Evolutionary conservation across 140 eudicot species (phyloP).

Genomic region (Anethum foeniculum): DNA sequence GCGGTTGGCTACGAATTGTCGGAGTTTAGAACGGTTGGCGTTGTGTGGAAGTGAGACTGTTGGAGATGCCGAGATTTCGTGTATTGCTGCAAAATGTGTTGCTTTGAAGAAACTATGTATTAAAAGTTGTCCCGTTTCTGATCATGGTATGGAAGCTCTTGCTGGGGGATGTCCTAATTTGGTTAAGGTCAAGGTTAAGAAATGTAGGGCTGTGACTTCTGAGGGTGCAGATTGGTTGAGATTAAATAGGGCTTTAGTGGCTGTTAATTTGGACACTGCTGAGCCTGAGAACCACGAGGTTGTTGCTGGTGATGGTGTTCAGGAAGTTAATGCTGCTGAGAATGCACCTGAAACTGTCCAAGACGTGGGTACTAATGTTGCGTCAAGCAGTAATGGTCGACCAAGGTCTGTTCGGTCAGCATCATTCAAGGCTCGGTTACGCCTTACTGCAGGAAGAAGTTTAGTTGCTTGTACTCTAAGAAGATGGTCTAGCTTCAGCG

Average conservation of each 20-base stretch:
- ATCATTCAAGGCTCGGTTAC: slow-evolving; percentile 57
- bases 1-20: slow-evolving; percentile 48
- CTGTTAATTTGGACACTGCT: slow-evolving; percentile 50
- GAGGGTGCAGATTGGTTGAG: slow-evolving; percentile 73
- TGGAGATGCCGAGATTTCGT: slow-evolving; percentile 66
- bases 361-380: slow-evolving; percentile 29
- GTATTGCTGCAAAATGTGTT: slow-evolving; percentile 66
- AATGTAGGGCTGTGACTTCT: slow-evolving; percentile 59
- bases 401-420: slow-evolving; percentile 39
- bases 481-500: slow-evolving; percentile 63
- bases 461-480: slow-evolving; percentile 45
- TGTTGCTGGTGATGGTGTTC: slow-evolving; percentile 35
- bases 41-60: slow-evolving; percentile 81
- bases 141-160: slow-evolving; percentile 70
- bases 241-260: slow-evolving; percentile 47
- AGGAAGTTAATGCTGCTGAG: slow-evolving; percentile 28
- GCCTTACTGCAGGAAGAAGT: slow-evolving; percentile 50
- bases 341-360: slow-evolving; percentile 19
- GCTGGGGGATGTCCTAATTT: slow-evolving; percentile 83
- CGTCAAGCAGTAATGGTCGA: slow-evolving; percentile 38
- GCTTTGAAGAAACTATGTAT: slow-evolving; percentile 70
- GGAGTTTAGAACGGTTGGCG: slow-evolving; percentile 56
- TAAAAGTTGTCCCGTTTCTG: slow-evolving; percentile 72
- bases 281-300: slow-evolving; percentile 55
- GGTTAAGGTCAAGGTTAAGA: slow-evolving; percentile 81